Base-by-base conservation (phyloP, 2,329 filamentous ascomycete species). In the Waltergamsia citrina region DNA sequence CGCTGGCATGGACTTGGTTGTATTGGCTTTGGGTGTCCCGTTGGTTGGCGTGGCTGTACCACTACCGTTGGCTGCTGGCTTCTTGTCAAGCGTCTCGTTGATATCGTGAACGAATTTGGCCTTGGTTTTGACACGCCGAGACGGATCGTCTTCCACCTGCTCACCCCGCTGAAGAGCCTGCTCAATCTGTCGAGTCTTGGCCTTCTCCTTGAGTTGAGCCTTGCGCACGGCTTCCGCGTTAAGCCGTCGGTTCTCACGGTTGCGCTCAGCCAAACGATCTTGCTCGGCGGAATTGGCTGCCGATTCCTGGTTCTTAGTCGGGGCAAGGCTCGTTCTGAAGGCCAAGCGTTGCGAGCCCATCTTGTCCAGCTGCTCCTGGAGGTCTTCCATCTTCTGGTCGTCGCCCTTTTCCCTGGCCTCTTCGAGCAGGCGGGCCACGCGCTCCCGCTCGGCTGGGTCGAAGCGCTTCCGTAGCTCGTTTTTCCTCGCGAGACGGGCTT, bases 191-290 rank as follows among this genome's bases (percentile, higher is more conserved):
- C 73, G 74, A 46, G 65, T 65, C 43, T 69, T 70, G 32, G 73
- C 72, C 46, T 79, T 74, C 60, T 98, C 92, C 45, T 81, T 81
- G 36, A 94, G 68, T 52, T 95, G 84, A 1, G 88, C 90, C 55
- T 85, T 84, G 39, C 90, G 85, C n/a, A 96, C 83, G 31, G 84
- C 80, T 52, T 94, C 85, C n/a, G 75, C 73, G 50, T 95, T 95
- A 45, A 80, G 72, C 38, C 80, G 78, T 41, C 90, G 80, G 57
- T 94, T 95, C 50, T 83, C 77, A 19, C 75, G 69, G 58, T 98
- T 98, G 43, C 94, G 69, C 49, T 82, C 74, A 0, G 85, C 84
- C 17, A 96, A 71, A 19, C 84, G 80, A 43, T 94, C 85, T 54
- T 90, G 85, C 54, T 93, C 82, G 22, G 71, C 63, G 46, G 67